Evolutionary conservation across 2,329 filamentous ascomycete genomes (phyloP).

Genomic region (Fusarium citri): DNA sequence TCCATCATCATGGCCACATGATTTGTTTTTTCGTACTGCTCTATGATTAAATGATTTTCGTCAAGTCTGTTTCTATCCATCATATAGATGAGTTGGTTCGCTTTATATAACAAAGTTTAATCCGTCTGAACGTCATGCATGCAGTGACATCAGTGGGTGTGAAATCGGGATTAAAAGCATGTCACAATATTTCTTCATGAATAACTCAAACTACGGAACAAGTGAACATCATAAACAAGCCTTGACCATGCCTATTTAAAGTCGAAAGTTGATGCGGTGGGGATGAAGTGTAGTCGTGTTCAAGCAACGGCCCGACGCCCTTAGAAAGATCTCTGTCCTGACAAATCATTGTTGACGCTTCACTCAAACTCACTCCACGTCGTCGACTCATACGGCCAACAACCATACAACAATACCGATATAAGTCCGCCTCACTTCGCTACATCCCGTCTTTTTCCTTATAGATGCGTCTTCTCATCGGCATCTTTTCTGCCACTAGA

Average conservation of each 20-base stretch:
- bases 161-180: neutral
- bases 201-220: neutral
- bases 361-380: conserved; percentile 17
- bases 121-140: neutral
- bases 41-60: neutral
- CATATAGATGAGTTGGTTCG: neutral
- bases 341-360: conserved; percentile 45
- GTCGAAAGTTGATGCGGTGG: conserved; percentile 21
- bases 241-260: neutral
- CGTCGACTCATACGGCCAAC: conserved; percentile 40
- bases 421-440: conserved; percentile 3
- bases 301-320: conserved; percentile 34
- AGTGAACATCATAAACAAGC: neutral
- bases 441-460: neutral
- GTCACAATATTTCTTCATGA: neutral
- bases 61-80: neutral
- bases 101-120: neutral
- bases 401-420: conserved; percentile 2
- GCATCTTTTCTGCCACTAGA: conserved; percentile 32
- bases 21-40: neutral
- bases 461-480: conserved; percentile 41
- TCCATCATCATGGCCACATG: conserved; percentile 76
- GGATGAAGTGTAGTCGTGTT: conserved; percentile 26
- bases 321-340: conserved; percentile 32
- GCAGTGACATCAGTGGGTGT: neutral